A percentile compares a stretch with the other conserved stretches of the same genome.
phyloP scores from a whole-genome alignment of 108 stramenopile species.

The Nitzschia palea region DNA sequence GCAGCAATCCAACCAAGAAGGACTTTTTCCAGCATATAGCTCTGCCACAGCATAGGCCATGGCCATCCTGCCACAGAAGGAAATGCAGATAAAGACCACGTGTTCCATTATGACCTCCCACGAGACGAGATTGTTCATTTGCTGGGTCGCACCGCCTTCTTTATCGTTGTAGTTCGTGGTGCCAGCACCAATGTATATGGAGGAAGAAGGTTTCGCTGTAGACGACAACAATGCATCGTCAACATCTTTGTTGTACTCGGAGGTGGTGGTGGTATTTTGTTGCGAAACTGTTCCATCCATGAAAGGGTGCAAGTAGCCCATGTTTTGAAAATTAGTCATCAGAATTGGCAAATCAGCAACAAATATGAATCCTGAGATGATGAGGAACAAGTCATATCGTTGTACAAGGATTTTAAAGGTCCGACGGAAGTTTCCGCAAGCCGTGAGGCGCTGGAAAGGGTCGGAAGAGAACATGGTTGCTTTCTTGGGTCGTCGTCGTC shows the following conservation, averaged over 20 bases:
- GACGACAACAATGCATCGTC: not conserved
- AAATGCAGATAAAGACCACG: not conserved
- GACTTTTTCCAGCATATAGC: not conserved
- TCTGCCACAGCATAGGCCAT: constrained; percentile 1
- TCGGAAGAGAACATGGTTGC: constrained; percentile 4
- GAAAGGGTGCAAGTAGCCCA: not conserved
- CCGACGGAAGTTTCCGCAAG: not conserved
- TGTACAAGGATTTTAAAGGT: not conserved
- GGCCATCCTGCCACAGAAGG: not conserved
- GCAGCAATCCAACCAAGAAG: not conserved
- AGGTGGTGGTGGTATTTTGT: not conserved
- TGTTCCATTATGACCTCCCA: not conserved
- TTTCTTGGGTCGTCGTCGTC: too few species aligned
- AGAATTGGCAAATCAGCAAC: not conserved
- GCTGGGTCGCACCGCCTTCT: not conserved
- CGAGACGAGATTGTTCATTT: not conserved
- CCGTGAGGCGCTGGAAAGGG: constrained; percentile 1
- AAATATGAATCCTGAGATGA: constrained; percentile 2
- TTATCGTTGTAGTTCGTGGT: not conserved
- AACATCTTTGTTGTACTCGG: not conserved
- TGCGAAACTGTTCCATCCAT: not conserved
- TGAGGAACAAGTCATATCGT: not conserved
- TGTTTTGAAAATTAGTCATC: not conserved
- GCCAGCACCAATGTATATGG: not conserved
- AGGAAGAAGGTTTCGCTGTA: not conserved